Evolutionary conservation across 192 early-diverging fungal species (phyloP).

Genomic region (Backusella tuberculispora): DNA sequence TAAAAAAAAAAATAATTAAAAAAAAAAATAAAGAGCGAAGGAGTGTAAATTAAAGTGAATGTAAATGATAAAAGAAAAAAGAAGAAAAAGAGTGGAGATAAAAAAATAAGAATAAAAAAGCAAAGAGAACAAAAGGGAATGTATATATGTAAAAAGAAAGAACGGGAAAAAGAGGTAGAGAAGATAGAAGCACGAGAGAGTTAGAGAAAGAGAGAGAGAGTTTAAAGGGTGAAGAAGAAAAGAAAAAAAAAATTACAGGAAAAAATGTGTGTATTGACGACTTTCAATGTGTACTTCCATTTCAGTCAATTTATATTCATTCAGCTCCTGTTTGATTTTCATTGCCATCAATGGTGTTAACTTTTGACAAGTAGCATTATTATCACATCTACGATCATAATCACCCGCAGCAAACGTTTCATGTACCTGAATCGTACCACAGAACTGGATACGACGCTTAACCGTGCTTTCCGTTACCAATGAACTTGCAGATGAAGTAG

Average conservation of each 20-base stretch:
- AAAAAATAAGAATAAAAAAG: too few species aligned
- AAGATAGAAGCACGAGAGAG: neutral
- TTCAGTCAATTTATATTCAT: conserved; percentile 90
- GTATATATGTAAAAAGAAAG: neutral
- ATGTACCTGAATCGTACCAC: conserved; percentile 58
- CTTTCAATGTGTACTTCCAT: conserved; percentile 89
- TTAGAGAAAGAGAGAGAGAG: neutral
- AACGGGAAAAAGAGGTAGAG: neutral
- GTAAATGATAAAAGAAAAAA: too few species aligned
- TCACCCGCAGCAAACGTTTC: conserved; percentile 72
- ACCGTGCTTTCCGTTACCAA: neutral
- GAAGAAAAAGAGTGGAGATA: too few species aligned
- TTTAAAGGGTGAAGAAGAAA: neutral
- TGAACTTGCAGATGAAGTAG: conserved; percentile 15
- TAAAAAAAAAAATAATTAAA: too few species aligned
- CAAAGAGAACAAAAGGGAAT: too few species aligned
- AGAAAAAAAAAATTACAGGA: conserved; percentile 43
- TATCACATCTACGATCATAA: conserved; percentile 90
- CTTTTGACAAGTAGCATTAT: conserved; percentile 78
- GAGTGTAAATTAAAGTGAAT: too few species aligned
- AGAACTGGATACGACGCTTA: conserved; percentile 51
- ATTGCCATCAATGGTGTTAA: conserved; percentile 85
- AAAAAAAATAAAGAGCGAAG: too few species aligned
- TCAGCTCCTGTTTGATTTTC: conserved; percentile 91
- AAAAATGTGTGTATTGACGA: conserved; percentile 71